These are phyloP conservation scores for Ophiostoma sp. DNA, from an alignment of 2,329 filamentous ascomycete species.

Conservation along the genomic window DNA sequence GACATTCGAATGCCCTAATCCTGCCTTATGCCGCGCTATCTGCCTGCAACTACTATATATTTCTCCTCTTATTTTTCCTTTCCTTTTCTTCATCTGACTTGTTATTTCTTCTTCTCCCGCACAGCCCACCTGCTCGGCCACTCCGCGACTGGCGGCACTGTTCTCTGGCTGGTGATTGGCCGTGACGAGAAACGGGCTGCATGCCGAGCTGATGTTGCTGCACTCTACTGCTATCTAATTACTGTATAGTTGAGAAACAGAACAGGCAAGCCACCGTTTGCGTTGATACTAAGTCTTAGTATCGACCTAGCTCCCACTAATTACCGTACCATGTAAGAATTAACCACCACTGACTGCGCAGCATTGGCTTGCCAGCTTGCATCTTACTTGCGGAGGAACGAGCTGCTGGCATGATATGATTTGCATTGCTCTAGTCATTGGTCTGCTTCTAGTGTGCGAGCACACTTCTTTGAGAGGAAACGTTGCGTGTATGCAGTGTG, in stretches of 20 bases:
- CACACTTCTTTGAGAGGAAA: not conserved
- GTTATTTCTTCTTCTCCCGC: not conserved
- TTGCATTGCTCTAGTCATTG: not conserved
- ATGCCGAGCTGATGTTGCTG: not conserved
- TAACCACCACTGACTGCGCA: not conserved
- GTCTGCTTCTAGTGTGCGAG: not conserved
- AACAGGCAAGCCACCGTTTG: not conserved
- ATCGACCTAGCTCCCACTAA: not conserved
- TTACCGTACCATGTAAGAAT: too few relatives aligned
- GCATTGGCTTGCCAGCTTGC: not conserved
- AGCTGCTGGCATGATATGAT: not conserved
- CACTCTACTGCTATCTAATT: too few relatives aligned
- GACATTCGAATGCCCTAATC: not conserved
- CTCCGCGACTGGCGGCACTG: conserved; percentile 3
- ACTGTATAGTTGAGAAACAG: not conserved
- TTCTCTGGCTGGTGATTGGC: not conserved
- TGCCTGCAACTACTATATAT: not conserved
- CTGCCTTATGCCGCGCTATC: not conserved
- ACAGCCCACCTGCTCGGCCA: conserved; percentile 9
- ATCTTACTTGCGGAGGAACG: conserved; percentile 12
- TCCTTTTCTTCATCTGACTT: not conserved
- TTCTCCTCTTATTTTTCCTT: not conserved
- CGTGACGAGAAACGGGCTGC: not conserved
- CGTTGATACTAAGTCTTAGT: not conserved
- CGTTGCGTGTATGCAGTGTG: conserved; percentile 15